Evolutionary conservation across 2,329 filamentous ascomycete species (phyloP).

Genomic region (Alternaria burnsii): DNA sequence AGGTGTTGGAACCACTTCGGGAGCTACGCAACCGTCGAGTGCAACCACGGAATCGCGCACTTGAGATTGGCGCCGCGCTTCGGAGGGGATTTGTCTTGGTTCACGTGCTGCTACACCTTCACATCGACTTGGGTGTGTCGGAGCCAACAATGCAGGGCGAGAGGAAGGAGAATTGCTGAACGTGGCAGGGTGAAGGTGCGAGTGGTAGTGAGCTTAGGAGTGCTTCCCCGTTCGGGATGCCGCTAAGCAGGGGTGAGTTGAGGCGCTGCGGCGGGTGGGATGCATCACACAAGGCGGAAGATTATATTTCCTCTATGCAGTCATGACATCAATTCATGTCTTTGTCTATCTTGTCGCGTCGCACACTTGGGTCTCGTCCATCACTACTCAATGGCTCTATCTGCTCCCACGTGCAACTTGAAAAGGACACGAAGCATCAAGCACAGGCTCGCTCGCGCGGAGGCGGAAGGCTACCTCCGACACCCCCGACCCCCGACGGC

Average conservation of each 20-base stretch:
- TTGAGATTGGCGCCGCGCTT: constrained; percentile 1
- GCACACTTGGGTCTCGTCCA: neutral
- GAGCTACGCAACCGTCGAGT: constrained; percentile 26
- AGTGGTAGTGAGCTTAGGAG: constrained; percentile 31
- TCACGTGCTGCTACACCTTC: constrained; percentile 6
- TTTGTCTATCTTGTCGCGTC: neutral
- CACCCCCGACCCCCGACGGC: constrained; percentile 12
- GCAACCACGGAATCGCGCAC: constrained; percentile 17
- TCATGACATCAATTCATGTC: neutral
- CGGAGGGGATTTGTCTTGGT: neutral
- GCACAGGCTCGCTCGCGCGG: constrained; percentile 19
- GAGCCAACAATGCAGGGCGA: constrained; percentile 14
- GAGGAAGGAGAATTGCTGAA: constrained; percentile 20
- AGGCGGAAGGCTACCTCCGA: constrained; percentile 22
- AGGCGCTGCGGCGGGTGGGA: constrained; percentile 7
- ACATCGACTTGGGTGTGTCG: constrained; percentile 5
- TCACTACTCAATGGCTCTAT: neutral
- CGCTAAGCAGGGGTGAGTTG: constrained; percentile 23
- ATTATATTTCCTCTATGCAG: neutral
- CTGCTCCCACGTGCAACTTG: neutral
- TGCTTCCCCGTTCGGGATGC: constrained; percentile 27
- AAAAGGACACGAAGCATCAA: constrained; percentile 20
- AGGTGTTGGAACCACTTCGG: constrained; percentile 29
- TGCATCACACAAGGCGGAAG: neutral
- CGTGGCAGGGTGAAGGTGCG: constrained; percentile 33